Evolutionary conservation across 768 basidiomycete genomes (phyloP).

Genomic region (Chalciporus piperatus): DNA sequence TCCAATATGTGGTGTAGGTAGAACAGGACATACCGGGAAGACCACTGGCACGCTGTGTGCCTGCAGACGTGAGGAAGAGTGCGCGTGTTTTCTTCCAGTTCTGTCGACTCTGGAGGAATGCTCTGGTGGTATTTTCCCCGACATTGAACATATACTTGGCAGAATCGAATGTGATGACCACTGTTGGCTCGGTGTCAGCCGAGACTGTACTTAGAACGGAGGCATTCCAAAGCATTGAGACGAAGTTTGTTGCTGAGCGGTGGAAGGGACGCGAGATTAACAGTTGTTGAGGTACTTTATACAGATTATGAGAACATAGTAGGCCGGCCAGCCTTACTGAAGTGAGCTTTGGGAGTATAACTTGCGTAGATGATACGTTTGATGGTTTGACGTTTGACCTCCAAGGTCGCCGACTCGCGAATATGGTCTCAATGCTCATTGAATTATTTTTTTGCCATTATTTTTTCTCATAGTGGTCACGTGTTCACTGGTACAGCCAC

Average conservation of each 20-base stretch:
- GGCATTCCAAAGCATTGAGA: constrained; percentile 58
- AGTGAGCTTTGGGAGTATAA: background rate
- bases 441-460: no score
- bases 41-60: constrained; percentile 63
- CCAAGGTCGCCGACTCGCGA: no score
- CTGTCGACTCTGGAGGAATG: constrained; percentile 64
- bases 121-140: constrained; percentile 76
- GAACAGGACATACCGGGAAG: constrained; percentile 57
- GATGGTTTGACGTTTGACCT: no score
- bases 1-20: background rate
- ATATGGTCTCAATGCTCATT: no score
- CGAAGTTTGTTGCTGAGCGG: constrained; percentile 8
- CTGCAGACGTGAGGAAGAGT: constrained; percentile 69
- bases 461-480: no score
- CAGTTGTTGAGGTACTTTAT: constrained; percentile 21
- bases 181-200: constrained; percentile 78
- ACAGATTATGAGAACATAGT: constrained; percentile 23
- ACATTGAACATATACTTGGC: constrained; percentile 88
- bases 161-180: constrained; percentile 71
- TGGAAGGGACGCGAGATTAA: constrained; percentile 14
- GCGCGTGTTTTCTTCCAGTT: constrained; percentile 66
- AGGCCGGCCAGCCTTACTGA: constrained; percentile 24
- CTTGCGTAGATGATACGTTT: background rate
- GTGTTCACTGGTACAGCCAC: no score
- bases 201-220: constrained; percentile 56